Base-by-base conservation (phyloP, 345 rosid species). In the Eutrema japonicum region DNA sequence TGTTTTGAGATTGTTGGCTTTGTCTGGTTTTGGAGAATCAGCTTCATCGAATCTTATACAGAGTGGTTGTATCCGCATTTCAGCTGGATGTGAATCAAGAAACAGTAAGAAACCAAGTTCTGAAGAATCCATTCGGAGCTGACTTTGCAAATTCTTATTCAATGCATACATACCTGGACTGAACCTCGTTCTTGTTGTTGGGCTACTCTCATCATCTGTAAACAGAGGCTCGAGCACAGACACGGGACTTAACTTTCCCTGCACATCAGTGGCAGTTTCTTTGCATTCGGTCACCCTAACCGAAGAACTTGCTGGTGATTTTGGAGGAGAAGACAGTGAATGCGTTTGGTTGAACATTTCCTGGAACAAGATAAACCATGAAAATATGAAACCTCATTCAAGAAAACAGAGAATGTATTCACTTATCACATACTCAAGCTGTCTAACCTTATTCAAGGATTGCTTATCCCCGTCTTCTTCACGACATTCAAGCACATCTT, bases 181-280 rank as follows among this genome's bases (percentile, higher is more conserved):
- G 59, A 79, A 74, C 69, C 83, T 69, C 58, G 80, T 81, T 71
- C 84, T 72, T 72, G 87, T 73, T 70, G 84, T 80, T 71, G 96
- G 93, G 79, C 92, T 88, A 63, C 74, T 70, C 48, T 88, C 96
- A 65, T 88, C 93, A 69, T 88, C 97, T 10, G 71, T 55, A 57
- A 80, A 94, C 41, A 76, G 56, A 16, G 85, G 85, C 71, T 91
- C 98, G 30, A 91, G 93, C 72, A 91, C 96, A 76, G 97, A 94
- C 56, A 89, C 84, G 1, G 97, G 98, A 84, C 96, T 94, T 65
- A 87, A 85, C 54, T 86, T 84, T 47, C 87, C 97, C 37, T 71
- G 81, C 22, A 75, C 65, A 12, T 88, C 92, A 46, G 52, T 68
- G 56, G 74, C 73, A 67, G 69, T 53, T 60, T 83, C 93, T 38